Conservation (phyloP, 306 rosid species). For the Argentina anserina region DNA sequence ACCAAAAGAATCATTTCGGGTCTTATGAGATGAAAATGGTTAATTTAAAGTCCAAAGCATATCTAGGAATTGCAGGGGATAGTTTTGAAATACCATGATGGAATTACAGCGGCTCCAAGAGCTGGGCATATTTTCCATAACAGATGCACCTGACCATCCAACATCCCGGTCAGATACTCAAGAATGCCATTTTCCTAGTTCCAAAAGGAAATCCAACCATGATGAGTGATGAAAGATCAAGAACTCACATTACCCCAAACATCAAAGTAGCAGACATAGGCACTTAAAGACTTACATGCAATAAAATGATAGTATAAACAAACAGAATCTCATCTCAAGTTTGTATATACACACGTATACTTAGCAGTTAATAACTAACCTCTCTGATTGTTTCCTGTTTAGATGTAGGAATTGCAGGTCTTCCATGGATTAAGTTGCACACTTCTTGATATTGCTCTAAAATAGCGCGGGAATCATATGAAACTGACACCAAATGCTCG, state of each 20-base stretch:
- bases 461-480: constrained; percentile 14
- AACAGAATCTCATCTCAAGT: too few species aligned
- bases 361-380: too few species aligned
- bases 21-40: neutral
- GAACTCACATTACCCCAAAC: neutral
- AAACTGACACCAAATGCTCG: constrained; percentile 33
- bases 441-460: constrained; percentile 28
- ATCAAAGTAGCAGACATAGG: neutral
- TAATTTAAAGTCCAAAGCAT: neutral
- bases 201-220: neutral
- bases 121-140: constrained; percentile 34
- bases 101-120: constrained; percentile 39
- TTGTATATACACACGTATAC: too few species aligned
- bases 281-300: too few species aligned
- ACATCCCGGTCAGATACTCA: constrained; percentile 24
- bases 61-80: neutral
- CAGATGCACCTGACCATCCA: constrained; percentile 30
- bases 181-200: constrained; percentile 36
- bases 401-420: constrained; percentile 6
- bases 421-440: constrained; percentile 20
- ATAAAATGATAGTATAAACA: too few species aligned
- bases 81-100: constrained; percentile 28
- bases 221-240: neutral
- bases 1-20: neutral
- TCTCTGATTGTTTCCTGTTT: constrained; percentile 11